These are phyloP conservation scores for Verbena officinalis DNA, from an alignment of 257 asterid genomes.

Conservation along the genomic window DNA sequence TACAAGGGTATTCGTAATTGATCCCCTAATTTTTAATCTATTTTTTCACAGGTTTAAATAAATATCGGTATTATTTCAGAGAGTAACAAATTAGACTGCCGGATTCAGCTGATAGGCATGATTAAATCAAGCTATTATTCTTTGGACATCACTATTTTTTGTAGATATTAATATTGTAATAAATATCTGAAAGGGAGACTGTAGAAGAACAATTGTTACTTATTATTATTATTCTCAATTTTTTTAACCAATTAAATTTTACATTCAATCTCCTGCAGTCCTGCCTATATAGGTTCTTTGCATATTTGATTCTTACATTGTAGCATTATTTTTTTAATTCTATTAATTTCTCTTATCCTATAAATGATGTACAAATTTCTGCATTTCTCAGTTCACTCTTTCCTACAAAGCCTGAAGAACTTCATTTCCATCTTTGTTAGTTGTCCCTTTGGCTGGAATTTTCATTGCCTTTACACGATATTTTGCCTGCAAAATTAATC, in stretches of 20 bases:
- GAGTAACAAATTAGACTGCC: slow-evolving; percentile 24
- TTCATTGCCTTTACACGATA: slow-evolving; percentile 82
- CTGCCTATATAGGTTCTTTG: no score
- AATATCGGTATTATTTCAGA: background rate
- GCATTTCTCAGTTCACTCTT: no score
- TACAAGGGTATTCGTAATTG: no score
- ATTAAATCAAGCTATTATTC: slow-evolving; percentile 21
- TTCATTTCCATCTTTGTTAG: slow-evolving; percentile 32
- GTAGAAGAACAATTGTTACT: slow-evolving; percentile 21
- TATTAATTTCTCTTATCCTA: no score
- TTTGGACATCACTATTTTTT: slow-evolving; percentile 35
- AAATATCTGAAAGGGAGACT: slow-evolving; percentile 33
- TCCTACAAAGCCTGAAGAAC: slow-evolving; percentile 50
- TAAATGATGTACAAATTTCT: no score
- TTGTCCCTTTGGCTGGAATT: slow-evolving; percentile 36
- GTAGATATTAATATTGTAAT: slow-evolving; percentile 42
- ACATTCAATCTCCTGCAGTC: background rate
- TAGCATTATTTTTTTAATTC: no score
- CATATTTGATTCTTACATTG: no score
- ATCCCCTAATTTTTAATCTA: no score
- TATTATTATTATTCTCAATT: slow-evolving; percentile 18
- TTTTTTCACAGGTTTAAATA: slow-evolving; percentile 19
- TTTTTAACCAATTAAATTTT: slow-evolving; percentile 25
- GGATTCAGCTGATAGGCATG: no score
- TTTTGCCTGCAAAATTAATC: slow-evolving; percentile 41